A percentile compares a stretch with the other conserved stretches of the same genome.
These are phyloP conservation scores for Limtongia smithiae DNA, from an alignment of 805 yeast species.

Conservation along the genomic window DNA sequence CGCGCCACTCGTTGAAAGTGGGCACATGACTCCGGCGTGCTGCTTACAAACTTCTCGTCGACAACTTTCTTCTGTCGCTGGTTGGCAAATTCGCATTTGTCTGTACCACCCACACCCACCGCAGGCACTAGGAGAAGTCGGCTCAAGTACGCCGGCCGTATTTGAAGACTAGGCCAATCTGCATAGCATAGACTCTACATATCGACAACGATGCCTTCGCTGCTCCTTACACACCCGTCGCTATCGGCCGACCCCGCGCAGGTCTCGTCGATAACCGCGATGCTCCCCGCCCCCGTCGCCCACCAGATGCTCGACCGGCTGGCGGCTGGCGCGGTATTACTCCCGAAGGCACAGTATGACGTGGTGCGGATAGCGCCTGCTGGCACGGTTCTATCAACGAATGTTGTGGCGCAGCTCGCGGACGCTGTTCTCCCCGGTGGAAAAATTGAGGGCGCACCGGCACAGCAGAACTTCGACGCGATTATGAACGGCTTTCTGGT, in stretches of 20 bases:
- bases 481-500: constrained; percentile 59
- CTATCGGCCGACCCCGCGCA: constrained; percentile 25
- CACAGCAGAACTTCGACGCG: constrained; percentile 47
- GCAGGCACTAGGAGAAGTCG: too few relatives aligned
- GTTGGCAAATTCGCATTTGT: too few relatives aligned
- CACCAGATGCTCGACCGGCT: constrained; percentile 42
- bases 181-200: too few relatives aligned
- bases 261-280: constrained; percentile 18
- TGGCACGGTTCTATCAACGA: constrained; percentile 26
- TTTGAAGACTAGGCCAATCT: too few relatives aligned
- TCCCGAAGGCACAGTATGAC: constrained; percentile 33
- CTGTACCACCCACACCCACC: too few relatives aligned
- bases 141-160: too few relatives aligned
- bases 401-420: constrained; percentile 34
- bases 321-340: constrained; percentile 34
- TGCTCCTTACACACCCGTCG: constrained; percentile 27
- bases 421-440: constrained; percentile 36
- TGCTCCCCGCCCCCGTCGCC: constrained; percentile 18
- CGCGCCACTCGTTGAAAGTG: too few relatives aligned
- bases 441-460: constrained; percentile 34
- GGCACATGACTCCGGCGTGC: too few relatives aligned
- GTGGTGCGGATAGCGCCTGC: constrained; percentile 34
- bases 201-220: constrained; percentile 12
- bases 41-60: too few relatives aligned
- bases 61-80: too few relatives aligned